phyloP scores from a whole-genome alignment of 2,329 filamentous ascomycete genomes.

The Talaromyces sp. region DNA sequence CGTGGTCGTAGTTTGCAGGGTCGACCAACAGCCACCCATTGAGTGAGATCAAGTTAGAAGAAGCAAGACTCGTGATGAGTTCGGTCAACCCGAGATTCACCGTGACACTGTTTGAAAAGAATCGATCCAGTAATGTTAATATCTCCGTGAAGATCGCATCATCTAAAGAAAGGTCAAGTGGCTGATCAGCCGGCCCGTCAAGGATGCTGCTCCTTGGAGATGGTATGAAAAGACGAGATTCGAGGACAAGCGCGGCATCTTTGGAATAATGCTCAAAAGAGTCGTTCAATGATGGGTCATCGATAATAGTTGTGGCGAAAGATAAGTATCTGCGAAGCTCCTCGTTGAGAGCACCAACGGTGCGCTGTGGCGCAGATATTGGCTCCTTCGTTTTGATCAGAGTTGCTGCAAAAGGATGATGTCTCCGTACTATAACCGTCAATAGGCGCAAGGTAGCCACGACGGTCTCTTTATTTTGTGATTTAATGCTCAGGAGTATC shows the following conservation, averaged over 20 bases:
- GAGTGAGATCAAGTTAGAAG: conserved; percentile 78
- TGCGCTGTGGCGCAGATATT: conserved; percentile 24
- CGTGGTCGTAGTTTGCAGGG: conserved; percentile 60
- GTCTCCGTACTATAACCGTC: conserved; percentile 78
- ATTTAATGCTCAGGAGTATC: conserved; percentile 78
- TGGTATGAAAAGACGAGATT: conserved; percentile 34
- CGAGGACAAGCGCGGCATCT: conserved; percentile 52
- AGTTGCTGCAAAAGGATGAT: conserved; percentile 75
- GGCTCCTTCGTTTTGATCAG: conserved; percentile 54
- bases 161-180: conserved; percentile 64
- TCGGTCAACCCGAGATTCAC: conserved; percentile 87
- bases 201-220: conserved; percentile 27
- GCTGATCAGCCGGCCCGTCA: conserved; percentile 56
- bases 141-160: conserved; percentile 54
- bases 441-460: conserved; percentile 83
- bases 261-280: conserved; percentile 45
- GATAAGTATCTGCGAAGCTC: conserved; percentile 38
- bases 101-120: conserved; percentile 87
- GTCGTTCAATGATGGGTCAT: conserved; percentile 37
- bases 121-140: conserved; percentile 64
- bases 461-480: conserved; percentile 81
- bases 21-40: conserved; percentile 87
- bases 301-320: conserved; percentile 36
- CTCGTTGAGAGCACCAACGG: conserved; percentile 39
- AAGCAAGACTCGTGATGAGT: conserved; percentile 73